A percentile compares a stretch with the other conserved stretches of the same genome.
Conservation (phyloP, 345 rosid genomes). For the Dipteronia sinensis region DNA sequence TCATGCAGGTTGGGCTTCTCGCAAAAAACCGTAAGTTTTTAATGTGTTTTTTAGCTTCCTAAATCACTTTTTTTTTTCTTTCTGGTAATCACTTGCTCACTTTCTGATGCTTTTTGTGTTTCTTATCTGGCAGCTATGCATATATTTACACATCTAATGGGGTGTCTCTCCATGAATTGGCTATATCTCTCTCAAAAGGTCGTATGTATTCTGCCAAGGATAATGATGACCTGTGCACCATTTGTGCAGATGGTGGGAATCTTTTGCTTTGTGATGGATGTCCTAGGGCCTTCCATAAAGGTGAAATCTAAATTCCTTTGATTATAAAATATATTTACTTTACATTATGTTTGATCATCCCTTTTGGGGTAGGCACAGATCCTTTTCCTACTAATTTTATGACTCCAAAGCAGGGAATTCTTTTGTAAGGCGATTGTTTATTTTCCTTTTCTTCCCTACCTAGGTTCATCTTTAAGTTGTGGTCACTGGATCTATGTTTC, state of each 20-base stretch:
- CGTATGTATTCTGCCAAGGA: conserved; percentile 73
- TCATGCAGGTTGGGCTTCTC: conserved; percentile 99
- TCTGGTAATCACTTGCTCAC: background rate
- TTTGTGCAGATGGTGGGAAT: conserved; percentile 96
- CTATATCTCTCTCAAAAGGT: conserved; percentile 78
- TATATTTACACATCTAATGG: conserved; percentile 97
- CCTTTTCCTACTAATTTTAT: background rate
- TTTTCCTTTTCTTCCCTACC: background rate
- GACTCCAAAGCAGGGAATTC: background rate
- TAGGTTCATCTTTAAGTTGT: background rate
- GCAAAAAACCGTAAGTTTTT: conserved; percentile 84
- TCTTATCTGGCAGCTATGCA: conserved; percentile 63
- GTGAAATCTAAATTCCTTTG: conserved; percentile 37
- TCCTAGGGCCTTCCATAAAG: conserved; percentile 97
- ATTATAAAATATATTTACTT: conserved; percentile 17
- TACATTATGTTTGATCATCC: conserved; percentile 10
- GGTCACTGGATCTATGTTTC: conserved; percentile 2
- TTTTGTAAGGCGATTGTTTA: background rate
- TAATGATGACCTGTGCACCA: conserved; percentile 79
- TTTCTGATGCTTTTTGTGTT: conserved; percentile 24
- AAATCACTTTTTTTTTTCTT: background rate
- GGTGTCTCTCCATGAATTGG: conserved; percentile 96
- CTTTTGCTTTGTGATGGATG: conserved; percentile 95
- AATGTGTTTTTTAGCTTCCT: background rate
- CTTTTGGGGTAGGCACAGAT: background rate